These are phyloP conservation scores for Pilobolus umbonatus DNA, from an alignment of 192 early-diverging fungal genomes.

Conservation along the genomic window DNA sequence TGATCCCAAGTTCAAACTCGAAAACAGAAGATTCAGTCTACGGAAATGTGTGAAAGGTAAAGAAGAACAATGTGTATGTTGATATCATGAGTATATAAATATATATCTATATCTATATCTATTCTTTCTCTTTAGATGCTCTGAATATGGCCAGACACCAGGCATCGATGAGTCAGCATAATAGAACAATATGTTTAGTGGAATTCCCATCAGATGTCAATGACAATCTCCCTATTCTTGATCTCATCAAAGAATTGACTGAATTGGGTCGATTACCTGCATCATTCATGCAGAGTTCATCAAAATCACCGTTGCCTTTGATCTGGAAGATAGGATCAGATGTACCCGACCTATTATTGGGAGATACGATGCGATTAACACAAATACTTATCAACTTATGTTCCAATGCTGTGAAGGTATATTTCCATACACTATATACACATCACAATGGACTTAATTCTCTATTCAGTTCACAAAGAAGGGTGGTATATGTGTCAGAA, in stretches of 20 bases:
- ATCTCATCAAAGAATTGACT: slow-evolving; percentile 16
- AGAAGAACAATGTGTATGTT: not conserved
- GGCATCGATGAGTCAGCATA: slow-evolving; percentile 28
- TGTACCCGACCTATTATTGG: slow-evolving; percentile 48
- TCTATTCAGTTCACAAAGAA: slow-evolving; percentile 31
- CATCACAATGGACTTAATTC: not conserved
- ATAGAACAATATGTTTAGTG: slow-evolving; percentile 26
- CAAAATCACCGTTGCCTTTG: slow-evolving; percentile 36
- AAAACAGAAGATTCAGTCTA: slow-evolving; percentile 42
- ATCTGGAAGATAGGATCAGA: slow-evolving; percentile 47
- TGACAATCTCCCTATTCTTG: slow-evolving; percentile 20
- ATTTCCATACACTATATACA: not conserved
- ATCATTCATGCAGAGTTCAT: slow-evolving; percentile 2
- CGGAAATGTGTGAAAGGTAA: slow-evolving; percentile 53
- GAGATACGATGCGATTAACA: slow-evolving; percentile 46
- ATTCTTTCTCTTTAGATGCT: slow-evolving; percentile 18
- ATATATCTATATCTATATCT: not conserved
- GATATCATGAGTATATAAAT: not conserved
- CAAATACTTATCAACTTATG: slow-evolving; percentile 51
- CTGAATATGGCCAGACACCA: slow-evolving; percentile 40
- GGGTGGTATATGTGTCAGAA: slow-evolving; percentile 28
- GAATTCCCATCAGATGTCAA: slow-evolving; percentile 33
- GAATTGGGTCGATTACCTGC: slow-evolving; percentile 2
- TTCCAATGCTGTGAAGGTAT: slow-evolving; percentile 50
- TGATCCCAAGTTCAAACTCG: slow-evolving; percentile 48